Base-by-base conservation (phyloP, 768 basidiomycete species). In the Filobasidium floriforme region DNA sequence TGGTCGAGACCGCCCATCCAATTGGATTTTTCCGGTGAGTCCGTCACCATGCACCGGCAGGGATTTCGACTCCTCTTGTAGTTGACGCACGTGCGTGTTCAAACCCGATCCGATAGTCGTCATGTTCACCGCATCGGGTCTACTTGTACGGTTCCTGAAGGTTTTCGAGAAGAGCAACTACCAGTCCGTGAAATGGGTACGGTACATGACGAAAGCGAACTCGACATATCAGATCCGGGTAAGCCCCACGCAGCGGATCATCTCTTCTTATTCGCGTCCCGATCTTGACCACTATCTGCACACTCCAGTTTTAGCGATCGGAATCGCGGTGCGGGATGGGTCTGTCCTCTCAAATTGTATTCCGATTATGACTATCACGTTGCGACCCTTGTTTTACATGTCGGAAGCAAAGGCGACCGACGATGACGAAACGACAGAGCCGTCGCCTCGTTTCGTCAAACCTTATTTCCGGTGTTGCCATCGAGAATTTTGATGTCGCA, bases 1-100 rank as follows among this genome's bases (percentile, higher is more conserved):
- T 99, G 96, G 96, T 92, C 93, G 1, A 83, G 96, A 63, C 96
- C 96, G 19, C 96, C 96, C 7, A 98, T 99, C 74, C 90, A 94
- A 71, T 87, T 98, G 69, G 96, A 99, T 78, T 99, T 99, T 80
- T 92, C 77, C 51, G 77, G 77, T 76, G 22, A 63, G 76, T 66
- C 9, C 32, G 32, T 3, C 3, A 9, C 32, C 32, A 37, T 37
- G 32, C 9, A 37, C 32, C 9, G 32, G n/a, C 12, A 24, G 7
- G 32, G n/a, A n/a, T 37, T 40, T 18, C 19, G n/a, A 4, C 41
- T 49, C n/a, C 65, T 10, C 18, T 14, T 10, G 37, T 57, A 11
- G 24, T 28, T n/a, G 26, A 26, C 44, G 28, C n/a, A 40, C 51
- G 43, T 7, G 43, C 65, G 19, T 14, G 32, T 55, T 49, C n/a